Percentiles rank a stretch among this genome's conserved stretches.
These are phyloP conservation scores for Colletotrichum eremochloae DNA, from an alignment of 2,329 filamentous ascomycete genomes.

Conservation along the genomic window DNA sequence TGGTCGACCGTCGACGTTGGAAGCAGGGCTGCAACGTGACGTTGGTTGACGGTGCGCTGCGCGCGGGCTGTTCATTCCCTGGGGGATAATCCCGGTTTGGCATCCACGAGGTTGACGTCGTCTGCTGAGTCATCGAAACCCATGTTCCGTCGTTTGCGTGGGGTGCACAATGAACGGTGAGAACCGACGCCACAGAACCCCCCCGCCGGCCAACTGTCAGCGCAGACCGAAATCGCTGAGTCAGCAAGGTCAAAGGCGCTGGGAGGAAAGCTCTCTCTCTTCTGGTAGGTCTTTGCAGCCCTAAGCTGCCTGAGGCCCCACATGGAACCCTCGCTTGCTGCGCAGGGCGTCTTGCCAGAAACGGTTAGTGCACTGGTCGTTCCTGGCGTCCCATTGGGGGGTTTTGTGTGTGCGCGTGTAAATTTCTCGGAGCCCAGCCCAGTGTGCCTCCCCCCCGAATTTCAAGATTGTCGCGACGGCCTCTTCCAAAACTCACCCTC, in stretches of 20 bases:
- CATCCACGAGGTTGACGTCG: conserved; percentile 8
- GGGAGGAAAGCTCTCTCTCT: neutral
- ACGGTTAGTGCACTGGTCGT: conserved; percentile 49
- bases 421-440: conserved; percentile 42
- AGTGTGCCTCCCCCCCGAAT: conserved; percentile 25
- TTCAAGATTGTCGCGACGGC: conserved; percentile 43
- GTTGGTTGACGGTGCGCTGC: conserved; percentile 13
- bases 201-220: conserved; percentile 1
- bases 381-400: conserved; percentile 21
- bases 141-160: neutral
- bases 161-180: neutral
- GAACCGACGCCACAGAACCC: neutral
- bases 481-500: conserved; percentile 41
- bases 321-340: conserved; percentile 53
- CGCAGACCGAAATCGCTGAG: conserved; percentile 10
- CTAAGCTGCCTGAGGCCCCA: conserved; percentile 52
- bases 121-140: conserved; percentile 22
- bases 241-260: conserved; percentile 8
- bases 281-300: conserved; percentile 56
- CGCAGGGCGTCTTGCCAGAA: conserved; percentile 49
- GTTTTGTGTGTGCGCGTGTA: conserved; percentile 46
- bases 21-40: conserved; percentile 41
- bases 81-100: conserved; percentile 27
- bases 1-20: neutral
- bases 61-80: neutral